phyloP scores from a whole-genome alignment of 345 rosid species.

The Euphorbia lathyris region DNA sequence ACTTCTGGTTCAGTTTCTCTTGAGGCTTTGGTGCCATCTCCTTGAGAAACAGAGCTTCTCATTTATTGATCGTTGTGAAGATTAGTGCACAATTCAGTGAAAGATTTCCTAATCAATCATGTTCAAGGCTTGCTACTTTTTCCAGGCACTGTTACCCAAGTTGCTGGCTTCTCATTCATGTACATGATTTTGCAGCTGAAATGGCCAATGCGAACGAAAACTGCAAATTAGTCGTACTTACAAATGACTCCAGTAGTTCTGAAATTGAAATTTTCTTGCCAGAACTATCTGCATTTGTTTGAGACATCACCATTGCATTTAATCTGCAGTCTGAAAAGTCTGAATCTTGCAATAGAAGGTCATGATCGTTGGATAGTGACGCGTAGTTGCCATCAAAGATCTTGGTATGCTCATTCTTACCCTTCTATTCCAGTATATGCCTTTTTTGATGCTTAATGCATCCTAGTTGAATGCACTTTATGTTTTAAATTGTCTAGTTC shows the following conservation, averaged over 20 bases:
- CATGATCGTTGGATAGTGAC: slow-evolving; percentile 24
- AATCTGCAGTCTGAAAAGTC: slow-evolving; percentile 20
- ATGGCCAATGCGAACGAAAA: slow-evolving; percentile 22
- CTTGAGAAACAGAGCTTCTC: slow-evolving; percentile 42
- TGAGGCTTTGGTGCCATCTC: slow-evolving; percentile 45
- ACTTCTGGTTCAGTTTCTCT: slow-evolving; percentile 37
- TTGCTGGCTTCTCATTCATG: slow-evolving; percentile 35
- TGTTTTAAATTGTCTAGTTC: not conserved
- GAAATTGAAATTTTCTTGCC: slow-evolving; percentile 51
- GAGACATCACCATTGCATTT: slow-evolving; percentile 27
- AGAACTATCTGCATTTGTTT: slow-evolving; percentile 37
- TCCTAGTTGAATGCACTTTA: not conserved
- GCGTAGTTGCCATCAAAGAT: slow-evolving; percentile 20
- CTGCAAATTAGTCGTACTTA: slow-evolving; percentile 48
- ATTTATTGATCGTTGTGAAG: slow-evolving; percentile 37
- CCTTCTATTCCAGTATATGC: not conserved
- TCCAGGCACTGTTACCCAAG: slow-evolving; percentile 50
- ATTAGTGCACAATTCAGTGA: slow-evolving; percentile 37
- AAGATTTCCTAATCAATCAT: slow-evolving; percentile 47
- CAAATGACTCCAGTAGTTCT: slow-evolving; percentile 55
- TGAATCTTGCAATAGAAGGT: slow-evolving; percentile 25
- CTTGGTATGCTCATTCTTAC: slow-evolving; percentile 36
- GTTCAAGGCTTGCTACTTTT: slow-evolving; percentile 57
- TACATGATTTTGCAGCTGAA: slow-evolving; percentile 28
- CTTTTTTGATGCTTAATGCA: not conserved